Conservation (phyloP, 176 grass and related monocot species). For the Tuctoria greenei region DNA sequence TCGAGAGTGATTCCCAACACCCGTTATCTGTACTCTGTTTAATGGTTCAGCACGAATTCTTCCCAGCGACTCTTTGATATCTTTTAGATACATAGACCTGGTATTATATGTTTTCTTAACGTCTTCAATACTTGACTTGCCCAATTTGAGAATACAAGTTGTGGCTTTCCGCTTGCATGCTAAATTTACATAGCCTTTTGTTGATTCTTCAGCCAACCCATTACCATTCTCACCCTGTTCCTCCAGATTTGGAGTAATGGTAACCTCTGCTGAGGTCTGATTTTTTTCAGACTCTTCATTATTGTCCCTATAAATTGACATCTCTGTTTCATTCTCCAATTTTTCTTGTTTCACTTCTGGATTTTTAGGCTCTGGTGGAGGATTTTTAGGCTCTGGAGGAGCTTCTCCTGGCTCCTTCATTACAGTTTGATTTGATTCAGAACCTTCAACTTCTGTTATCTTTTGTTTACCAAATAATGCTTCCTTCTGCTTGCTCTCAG, state of each 20-base stretch:
- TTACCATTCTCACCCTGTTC: conserved; percentile 22
- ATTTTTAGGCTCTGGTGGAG: conserved; percentile 8
- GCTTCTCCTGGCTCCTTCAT: conserved; percentile 19
- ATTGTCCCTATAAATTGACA: conserved; percentile 27
- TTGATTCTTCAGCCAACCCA: conserved; percentile 30
- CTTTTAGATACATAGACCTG: conserved; percentile 38
- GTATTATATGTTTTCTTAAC: conserved; percentile 35
- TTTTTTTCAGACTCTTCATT: conserved; percentile 30
- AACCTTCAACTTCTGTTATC: conserved; percentile 26
- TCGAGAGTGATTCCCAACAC: conserved; percentile 21
- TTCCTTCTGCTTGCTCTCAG: conserved; percentile 2
- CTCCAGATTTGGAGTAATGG: conserved; percentile 25
- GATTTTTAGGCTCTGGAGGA: conserved; percentile 29
- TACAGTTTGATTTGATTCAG: conserved; percentile 31
- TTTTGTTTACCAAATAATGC: conserved; percentile 13
- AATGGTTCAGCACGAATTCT: conserved; percentile 36
- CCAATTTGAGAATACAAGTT: conserved; percentile 35
- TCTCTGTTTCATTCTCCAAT: conserved; percentile 33
- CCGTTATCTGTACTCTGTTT: conserved; percentile 34
- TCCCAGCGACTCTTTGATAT: conserved; percentile 42
- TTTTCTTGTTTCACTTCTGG: conserved; percentile 30
- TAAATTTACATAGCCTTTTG: conserved; percentile 23
- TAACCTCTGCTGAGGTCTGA: conserved; percentile 16
- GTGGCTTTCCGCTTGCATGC: conserved; percentile 22
- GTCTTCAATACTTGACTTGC: conserved; percentile 45